Base-by-base conservation (phyloP, 1,139 yeast genomes). In the Chernovozyma sophiae-reginae region DNA sequence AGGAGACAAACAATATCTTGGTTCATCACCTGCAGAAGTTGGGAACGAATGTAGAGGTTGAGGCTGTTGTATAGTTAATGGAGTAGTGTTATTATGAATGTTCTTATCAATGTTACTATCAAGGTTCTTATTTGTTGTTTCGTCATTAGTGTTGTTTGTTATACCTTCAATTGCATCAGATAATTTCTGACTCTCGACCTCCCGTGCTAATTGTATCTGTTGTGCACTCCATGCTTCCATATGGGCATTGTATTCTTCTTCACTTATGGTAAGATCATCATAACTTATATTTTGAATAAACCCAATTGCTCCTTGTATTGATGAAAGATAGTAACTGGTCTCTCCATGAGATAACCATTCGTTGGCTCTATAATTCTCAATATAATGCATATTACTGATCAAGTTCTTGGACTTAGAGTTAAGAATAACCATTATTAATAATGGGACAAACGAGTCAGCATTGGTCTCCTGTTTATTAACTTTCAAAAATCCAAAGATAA, bases 391-490 rank as follows among this genome's bases (percentile, higher is more conserved):
- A 53, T 92, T 90, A 15, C 96, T 86, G 14, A 79, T 73, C 24
- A 94, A 61, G 48, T 79, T 64, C 25, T 65, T 65, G 0, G 83
- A 74, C 36, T 74, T 71, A 1, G 95, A 81, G 48, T 81, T 81
- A 33, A 92, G 60, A 2, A 90, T 75, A 6, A 92, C 84, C 47
- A 81, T 80, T 26, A 94, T 89, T 35, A 94, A 65, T 32, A 92
- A 60, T 0, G 99, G 98, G 20, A 94, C 73, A 56, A 94, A 94
- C 22, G 86, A 77, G 59, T 94, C 99, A 0, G 99, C 99, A 47
- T 90, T 90, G 2, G 75, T 67, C 49, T 86, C 95, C 41, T 68
- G 67, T 39, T 81, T 83, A 29, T 77, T 74, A 39, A 81, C 84
- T 46, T 89, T 79, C 38, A 94, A 73, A 39, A 86, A 70, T 14